Evolutionary conservation across 306 rosid species (phyloP), one percentile per base, ranked within the genome.

Genomic region (Quercus variabilis): DNA sequence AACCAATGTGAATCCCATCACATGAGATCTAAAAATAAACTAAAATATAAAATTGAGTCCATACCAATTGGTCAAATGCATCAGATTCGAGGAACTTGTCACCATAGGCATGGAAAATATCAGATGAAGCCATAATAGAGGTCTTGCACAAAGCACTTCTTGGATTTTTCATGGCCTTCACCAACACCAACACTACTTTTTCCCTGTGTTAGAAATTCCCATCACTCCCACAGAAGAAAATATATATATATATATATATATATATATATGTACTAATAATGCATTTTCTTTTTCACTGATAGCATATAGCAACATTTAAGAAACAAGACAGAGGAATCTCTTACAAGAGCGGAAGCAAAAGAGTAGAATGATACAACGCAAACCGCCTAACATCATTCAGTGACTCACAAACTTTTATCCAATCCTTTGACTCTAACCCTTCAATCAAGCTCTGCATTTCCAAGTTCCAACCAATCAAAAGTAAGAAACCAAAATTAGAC

Each of bases 71-170:
- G 69, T 91, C 98, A 85, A 91, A 87, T 19, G 97, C 90, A 56
- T 80, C 87, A 43, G 93, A 86, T 13, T 92, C 92, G 11, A 92
- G 85, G 79, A 95, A 83, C 25, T 80, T 89, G 79, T 95, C 92
- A 28, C 98, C 96, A 76, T 84, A 95, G 30, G 95, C 85, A 1
- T 63, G 84, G 86, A 95, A 91, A 79, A 95, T 79, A 76, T 92
- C 99, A 56, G 92, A 84, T 25, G 98, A 85, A 57, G 98, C 91
- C 99, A 95, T 92, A 51, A 95, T 90, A n/a, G 98, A 93, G 76
- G 99, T 95, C 87, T 95, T 95, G 88, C 87, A 82, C 25, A 95
- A 55, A 76, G 99, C 98, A 80, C 99, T 95, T 55, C 98, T 87
- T 23, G 99, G 99, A 73, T 93, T 95, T 84, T 88, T 95, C 98